Base-by-base conservation (phyloP, 139 green algal species). In the Raphidocelis subcapitata region DNA sequence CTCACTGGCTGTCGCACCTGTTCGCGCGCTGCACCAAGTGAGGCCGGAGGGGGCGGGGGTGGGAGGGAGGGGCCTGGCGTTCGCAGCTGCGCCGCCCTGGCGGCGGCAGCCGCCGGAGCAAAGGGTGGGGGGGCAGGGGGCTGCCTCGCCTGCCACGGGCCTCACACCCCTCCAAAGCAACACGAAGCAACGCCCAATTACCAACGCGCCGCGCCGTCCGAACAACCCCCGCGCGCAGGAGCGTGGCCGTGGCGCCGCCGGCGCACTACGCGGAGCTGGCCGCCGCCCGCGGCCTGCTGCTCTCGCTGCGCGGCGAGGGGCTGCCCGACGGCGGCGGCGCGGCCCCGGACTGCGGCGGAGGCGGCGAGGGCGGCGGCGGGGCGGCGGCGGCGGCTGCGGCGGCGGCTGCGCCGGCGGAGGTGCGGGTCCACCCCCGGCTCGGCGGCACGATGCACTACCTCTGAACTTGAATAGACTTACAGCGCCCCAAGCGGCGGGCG, bases 1-100 rank as follows among this genome's bases (percentile, higher is more conserved):
- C 91, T 8, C 93, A 96, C 83, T 91, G 88, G 85, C 69, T 97
- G 64, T 95, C 87, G 80, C 95, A 95, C 86, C 81, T 88, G 29
- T 98, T 92, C 76, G 87, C 75, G 71, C 85, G 91, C 69, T 94
- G 87, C 84, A 94, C 86, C 0, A 77, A 86, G 61, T 77, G 47
- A 18, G 61, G 21, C 20, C 41, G 15, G 24, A 10, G 20, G 65
- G 62, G 62, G 28, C 8, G 31, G 15, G 62, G 62, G 28, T 24
- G 28, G 20, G 28, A 24, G 28, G 62, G 62, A 26, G 62, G 12
- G 20, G 15, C 20, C 20, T 23, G 28, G 15, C 31, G 12, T 24
- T 20, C 24, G 56, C 56, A 33, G 49, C 18, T 18, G 49, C 49
- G 49, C 18, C 18, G 49, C 18, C 18, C 49, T 20, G 49, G 49